Conservation (phyloP, 2,329 filamentous ascomycete genomes). For the Claviceps monticola region DNA sequence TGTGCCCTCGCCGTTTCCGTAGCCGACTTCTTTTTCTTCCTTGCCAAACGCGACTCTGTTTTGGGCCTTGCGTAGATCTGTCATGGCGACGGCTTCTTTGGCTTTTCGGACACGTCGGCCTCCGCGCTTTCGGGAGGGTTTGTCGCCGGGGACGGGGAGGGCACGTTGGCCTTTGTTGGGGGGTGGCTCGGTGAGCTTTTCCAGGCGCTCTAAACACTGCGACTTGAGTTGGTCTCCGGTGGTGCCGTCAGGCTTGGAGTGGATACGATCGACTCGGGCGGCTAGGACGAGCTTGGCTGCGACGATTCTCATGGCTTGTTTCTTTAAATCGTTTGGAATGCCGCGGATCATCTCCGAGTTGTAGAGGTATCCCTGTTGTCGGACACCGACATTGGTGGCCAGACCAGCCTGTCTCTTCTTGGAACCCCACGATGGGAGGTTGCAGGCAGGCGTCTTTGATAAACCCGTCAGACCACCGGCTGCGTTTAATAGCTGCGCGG, state of each 20-base stretch:
- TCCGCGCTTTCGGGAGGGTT: conserved; percentile 83
- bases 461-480: conserved; percentile 79
- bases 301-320: conserved; percentile 89
- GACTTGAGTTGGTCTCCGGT: conserved; percentile 71
- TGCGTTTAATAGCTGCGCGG: conserved; percentile 91
- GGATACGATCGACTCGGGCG: conserved; percentile 76
- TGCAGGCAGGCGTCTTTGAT: conserved; percentile 86
- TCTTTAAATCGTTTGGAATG: conserved; percentile 76
- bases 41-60: conserved; percentile 94
- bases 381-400: conserved; percentile 80
- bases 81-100: conserved; percentile 95
- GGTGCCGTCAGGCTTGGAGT: conserved; percentile 67
- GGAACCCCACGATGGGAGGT: conserved; percentile 78
- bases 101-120: conserved; percentile 81
- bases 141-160: conserved; percentile 86
- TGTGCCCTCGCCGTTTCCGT: conserved; percentile 72
- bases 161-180: conserved; percentile 80
- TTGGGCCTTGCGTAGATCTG: conserved; percentile 86
- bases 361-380: conserved; percentile 88
- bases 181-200: conserved; percentile 84
- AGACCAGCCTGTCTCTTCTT: conserved; percentile 77
- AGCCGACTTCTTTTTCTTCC: conserved; percentile 87
- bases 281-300: conserved; percentile 89
- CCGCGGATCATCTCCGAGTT: conserved; percentile 78
- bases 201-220: conserved; percentile 70